Base-by-base conservation (phyloP, 108 stramenopile species). In the Stephanodiscus triporus region DNA sequence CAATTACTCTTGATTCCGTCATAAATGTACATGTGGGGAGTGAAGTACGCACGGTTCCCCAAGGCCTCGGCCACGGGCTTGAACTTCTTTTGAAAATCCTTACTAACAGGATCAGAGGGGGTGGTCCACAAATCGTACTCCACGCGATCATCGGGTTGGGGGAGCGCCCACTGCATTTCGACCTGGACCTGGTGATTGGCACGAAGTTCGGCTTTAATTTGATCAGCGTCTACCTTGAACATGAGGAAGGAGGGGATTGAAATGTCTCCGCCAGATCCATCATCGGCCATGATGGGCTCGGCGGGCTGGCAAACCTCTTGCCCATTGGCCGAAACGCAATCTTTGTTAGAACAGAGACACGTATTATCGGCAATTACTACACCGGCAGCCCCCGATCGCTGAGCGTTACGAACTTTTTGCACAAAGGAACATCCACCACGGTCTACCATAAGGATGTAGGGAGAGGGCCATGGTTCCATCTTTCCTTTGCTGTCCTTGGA, bases 271-370 rank as follows among this genome's bases (percentile, higher is more conserved):
- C 97, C 97, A 54, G 86, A 87, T 42, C 97, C 96, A 76, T 97
- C 97, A 73, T 97, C 97, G n/a, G 97, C 97, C 97, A 97, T 97
- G 80, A 96, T 94, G 38, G 97, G 97, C 78, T 97, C 96, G 20
- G 72, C 65, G 29, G 85, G 84, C 81, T 90, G 88, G 69, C 91
- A 93, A 45, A 70, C 73, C 27, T 72, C 81, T 30, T 67, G 60
- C 20, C 75, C 75, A 50, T 69, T 66, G 3, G 81, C 80, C 7
- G 78, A 79, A 48, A 75, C 64, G 40, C 82, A 82, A 43, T 47
- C 24, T 20, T 71, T 76, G 17, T 76, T 65, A 17, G 61, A 68
- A 76, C 97, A 97, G 22, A 95, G 85, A 82, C 97, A 97, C 7
- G 76, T 84, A 67, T 94, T 91, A 77, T 97, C 96, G 63, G 95